Evolutionary conservation across 208 protist species (phyloP), one percentile per base, ranked within the genome.

Genomic region (Tritrichomonas musculus): DNA sequence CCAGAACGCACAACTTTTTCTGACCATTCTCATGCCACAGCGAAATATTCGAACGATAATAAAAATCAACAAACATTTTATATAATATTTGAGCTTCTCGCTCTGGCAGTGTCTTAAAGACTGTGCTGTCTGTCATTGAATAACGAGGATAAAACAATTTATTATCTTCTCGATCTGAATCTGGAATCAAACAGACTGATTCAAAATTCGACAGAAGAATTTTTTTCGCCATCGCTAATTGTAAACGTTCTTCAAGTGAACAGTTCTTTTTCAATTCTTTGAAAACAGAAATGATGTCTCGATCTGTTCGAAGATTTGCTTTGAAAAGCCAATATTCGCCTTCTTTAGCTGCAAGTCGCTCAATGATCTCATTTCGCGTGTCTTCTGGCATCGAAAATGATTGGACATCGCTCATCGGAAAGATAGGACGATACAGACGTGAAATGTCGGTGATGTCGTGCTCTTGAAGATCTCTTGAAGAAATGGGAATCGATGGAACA

Each of bases 11-110:
- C 33, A 88, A 20, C 13, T 53, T 88, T 57, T 88, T 41, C 1
- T 44, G 41, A 0, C 77, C 77, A 4, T 88, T 53, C 39, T 88
- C 77, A 88, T 88, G 77, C 77, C 77, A 88, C 47, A 55, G 8
- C 1, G 77, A 88, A 27, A 88, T 2, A 88, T 88, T 88, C 22
- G 77, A 47, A 47, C 77, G 44, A 20, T 88, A 88, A 57, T 88
- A 88, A 57, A 88, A 88, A 39, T 88, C 77, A 39, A 88, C n/a
- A 88, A 88, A 88, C 8, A 88, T 9, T 36, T 88, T 88, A 20
- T 88, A 88, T 2, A 88, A 17, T 20, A 88, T 49, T 88, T 88
- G 77, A 0, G 77, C 77, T n/a, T 88, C 77, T 57, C 77, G 39
- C 39, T 88, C 77, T 13, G 77, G 77, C 11, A 88, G 17, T 0